Percentiles rank a stretch among this genome's conserved stretches.
These are phyloP conservation scores for Vitis amurensis DNA, from an alignment of 164 flowering plant species.

Conservation along the genomic window DNA sequence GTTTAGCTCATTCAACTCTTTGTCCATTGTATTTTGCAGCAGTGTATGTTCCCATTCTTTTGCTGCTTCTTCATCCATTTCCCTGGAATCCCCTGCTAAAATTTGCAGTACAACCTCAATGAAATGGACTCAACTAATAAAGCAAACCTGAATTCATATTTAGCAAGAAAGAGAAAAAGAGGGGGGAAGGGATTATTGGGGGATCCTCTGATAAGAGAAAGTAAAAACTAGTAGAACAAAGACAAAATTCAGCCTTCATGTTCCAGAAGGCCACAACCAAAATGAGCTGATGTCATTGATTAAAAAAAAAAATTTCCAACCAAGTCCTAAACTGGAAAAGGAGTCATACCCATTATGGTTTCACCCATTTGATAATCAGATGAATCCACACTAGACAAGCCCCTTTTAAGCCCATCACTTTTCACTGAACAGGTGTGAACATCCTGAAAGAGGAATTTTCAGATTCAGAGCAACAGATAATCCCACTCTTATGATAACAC, in stretches of 20 bases:
- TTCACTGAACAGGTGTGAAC: conserved; percentile 39
- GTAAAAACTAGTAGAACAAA: not conserved
- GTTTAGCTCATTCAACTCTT: conserved; percentile 84
- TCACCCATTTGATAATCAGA: conserved; percentile 79
- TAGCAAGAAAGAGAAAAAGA: not conserved
- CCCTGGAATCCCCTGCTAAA: conserved; percentile 68
- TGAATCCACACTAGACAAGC: conserved; percentile 68
- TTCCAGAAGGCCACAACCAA: not conserved
- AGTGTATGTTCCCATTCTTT: conserved; percentile 97
- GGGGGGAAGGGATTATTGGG: not conserved
- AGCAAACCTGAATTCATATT: not conserved
- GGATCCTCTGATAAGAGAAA: too few species aligned
- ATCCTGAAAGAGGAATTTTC: conserved; percentile 44
- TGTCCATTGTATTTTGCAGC: conserved; percentile 86
- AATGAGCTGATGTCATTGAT: not conserved
- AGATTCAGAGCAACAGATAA: conserved; percentile 2
- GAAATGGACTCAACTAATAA: not conserved
- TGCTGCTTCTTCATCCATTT: conserved; percentile 81
- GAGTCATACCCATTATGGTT: conserved; percentile 43
- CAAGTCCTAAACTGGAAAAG: conserved; percentile 5
- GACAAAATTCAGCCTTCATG: not conserved
- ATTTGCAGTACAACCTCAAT: not conserved
- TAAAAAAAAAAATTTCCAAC: not conserved
- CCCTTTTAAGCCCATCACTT: conserved; percentile 74
- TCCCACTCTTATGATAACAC: conserved; percentile 1